A percentile compares a stretch with the other conserved stretches of the same genome.
phyloP scores from a whole-genome alignment of 116 monocot species.

The Trichopus zeylanicus region DNA sequence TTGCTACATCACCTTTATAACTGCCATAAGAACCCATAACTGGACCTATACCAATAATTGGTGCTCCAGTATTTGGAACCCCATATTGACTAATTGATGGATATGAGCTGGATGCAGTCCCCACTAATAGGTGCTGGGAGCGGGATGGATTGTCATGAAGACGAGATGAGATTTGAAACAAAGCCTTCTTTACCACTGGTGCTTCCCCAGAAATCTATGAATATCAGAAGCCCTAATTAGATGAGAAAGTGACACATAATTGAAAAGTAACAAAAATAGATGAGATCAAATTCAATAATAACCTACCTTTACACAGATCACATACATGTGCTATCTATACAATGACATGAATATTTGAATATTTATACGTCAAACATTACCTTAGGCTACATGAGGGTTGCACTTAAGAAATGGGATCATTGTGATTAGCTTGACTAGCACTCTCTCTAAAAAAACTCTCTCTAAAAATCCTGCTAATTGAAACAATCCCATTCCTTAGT shows the following conservation, averaged over 20 bases:
- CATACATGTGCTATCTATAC: too few relatives aligned
- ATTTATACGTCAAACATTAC: too few relatives aligned
- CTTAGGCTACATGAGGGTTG: too few relatives aligned
- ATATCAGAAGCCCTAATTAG: background rate
- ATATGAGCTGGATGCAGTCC: slow-evolving; percentile 21
- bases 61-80: slow-evolving; percentile 34
- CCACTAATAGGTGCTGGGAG: slow-evolving; percentile 63
- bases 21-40: slow-evolving; percentile 59
- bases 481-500: too few relatives aligned
- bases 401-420: too few relatives aligned
- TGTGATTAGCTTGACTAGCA: too few relatives aligned
- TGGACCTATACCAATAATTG: slow-evolving; percentile 46
- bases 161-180: slow-evolving; percentile 65
- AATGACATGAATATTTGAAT: too few relatives aligned
- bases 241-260: background rate
- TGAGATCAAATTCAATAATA: too few relatives aligned
- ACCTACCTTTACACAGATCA: too few relatives aligned
- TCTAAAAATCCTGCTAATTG: too few relatives aligned
- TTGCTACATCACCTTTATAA: slow-evolving; percentile 50
- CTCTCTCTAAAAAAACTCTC: too few relatives aligned
- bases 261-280: too few relatives aligned
- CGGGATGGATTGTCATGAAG: slow-evolving; percentile 94
- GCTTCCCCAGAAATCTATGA: slow-evolving; percentile 77
- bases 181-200: slow-evolving; percentile 71
- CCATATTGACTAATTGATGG: slow-evolving; percentile 35